Evolutionary conservation across 305 asterid species (phyloP).

Genomic region (Ilex paraguariensis): DNA sequence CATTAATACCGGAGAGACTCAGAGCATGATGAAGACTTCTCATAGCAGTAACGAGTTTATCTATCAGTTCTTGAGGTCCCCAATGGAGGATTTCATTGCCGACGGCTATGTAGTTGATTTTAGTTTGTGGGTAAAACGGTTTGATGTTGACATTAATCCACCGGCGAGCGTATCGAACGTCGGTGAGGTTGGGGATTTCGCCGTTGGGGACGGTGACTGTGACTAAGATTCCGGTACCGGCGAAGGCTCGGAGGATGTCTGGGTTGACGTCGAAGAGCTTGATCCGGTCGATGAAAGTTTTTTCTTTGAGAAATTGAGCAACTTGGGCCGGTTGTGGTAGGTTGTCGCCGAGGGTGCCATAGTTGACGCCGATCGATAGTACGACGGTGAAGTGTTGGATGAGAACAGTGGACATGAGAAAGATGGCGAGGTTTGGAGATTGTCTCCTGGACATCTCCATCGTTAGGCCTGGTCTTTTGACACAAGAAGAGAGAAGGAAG

Average conservation of each 20-base stretch:
- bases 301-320: slow-evolving; percentile 58
- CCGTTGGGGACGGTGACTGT: slow-evolving; percentile 81
- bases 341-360: slow-evolving; percentile 80
- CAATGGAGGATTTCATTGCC: slow-evolving; percentile 87
- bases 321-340: slow-evolving; percentile 73
- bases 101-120: slow-evolving; percentile 58
- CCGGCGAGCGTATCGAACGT: slow-evolving; percentile 34
- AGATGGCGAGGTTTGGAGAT: slow-evolving; percentile 16
- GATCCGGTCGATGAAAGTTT: slow-evolving; percentile 60
- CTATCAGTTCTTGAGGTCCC: slow-evolving; percentile 68
- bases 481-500: no score
- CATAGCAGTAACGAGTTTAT: slow-evolving; percentile 68
- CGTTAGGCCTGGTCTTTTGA: no score
- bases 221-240: slow-evolving; percentile 58
- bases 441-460: not conserved
- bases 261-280: slow-evolving; percentile 74
- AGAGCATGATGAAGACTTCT: slow-evolving; percentile 47
- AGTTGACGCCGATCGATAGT: slow-evolving; percentile 69
- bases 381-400: slow-evolving; percentile 27
- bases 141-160: slow-evolving; percentile 45
- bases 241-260: slow-evolving; percentile 70
- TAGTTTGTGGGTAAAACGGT: slow-evolving; percentile 61
- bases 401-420: slow-evolving; percentile 21
- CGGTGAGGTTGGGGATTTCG: slow-evolving; percentile 55
- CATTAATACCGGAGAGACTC: slow-evolving; percentile 18